phyloP scores from a whole-genome alignment of 1,284 basidiomycete species.

The Erythrobasidium hasegawianum region DNA sequence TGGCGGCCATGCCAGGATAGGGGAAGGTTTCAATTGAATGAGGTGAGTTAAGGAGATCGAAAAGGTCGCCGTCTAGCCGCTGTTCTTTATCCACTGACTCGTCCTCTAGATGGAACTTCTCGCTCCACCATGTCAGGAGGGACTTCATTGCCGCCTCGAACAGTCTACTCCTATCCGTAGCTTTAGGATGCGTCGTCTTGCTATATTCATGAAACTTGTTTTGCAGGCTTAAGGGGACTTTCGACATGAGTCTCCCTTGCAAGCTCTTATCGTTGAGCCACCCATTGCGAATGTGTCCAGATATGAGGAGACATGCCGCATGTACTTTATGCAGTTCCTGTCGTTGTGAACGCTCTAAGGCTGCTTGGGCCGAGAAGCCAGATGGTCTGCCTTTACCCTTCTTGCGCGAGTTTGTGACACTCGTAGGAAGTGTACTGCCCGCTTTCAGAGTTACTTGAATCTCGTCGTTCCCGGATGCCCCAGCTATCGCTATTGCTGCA shows the following conservation, averaged over 20 bases:
- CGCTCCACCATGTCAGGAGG: conserved; percentile 77
- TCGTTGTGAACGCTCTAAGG: conserved; percentile 63
- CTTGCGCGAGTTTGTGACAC: conserved; percentile 27
- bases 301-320: conserved; percentile 71
- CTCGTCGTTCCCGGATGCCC: conserved; percentile 41
- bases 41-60: conserved; percentile 19
- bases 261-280: conserved; percentile 80
- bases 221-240: conserved; percentile 73
- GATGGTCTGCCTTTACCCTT: conserved; percentile 41
- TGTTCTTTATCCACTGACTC: conserved; percentile 16
- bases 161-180: conserved; percentile 70
- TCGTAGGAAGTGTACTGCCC: conserved; percentile 46
- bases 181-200: conserved; percentile 75
- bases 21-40: conserved; percentile 18
- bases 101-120: conserved; percentile 58
- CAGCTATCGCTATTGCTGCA: conserved; percentile 11
- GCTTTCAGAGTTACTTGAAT: conserved; percentile 48
- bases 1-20: conserved; percentile 8
- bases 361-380: conserved; percentile 41
- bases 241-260: conserved; percentile 66
- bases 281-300: conserved; percentile 69
- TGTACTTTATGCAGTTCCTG: conserved; percentile 83
- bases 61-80: conserved; percentile 7
- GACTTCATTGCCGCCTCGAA: conserved; percentile 74
- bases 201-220: conserved; percentile 73